Conservation (phyloP, 108 stramenopile species). For the Seminavis robusta region DNA sequence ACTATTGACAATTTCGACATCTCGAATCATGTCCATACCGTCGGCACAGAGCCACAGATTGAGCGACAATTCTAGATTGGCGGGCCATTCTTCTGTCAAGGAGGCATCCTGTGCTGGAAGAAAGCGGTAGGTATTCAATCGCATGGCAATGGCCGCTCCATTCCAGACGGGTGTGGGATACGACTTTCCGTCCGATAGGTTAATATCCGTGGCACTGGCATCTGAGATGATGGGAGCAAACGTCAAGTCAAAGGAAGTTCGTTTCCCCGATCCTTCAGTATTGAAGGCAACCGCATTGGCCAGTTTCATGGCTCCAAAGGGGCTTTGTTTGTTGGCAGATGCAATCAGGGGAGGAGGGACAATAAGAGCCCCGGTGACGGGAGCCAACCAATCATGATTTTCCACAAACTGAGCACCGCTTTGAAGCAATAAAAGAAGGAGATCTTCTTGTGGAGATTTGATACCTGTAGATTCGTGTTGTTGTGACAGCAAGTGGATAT, state of each 20-base stretch:
- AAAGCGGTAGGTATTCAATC: conserved; percentile 59
- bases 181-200: conserved; percentile 57
- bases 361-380: conserved; percentile 65
- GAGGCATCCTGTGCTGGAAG: conserved; percentile 56
- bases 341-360: conserved; percentile 39
- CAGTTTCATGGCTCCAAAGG: conserved; percentile 33
- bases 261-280: conserved; percentile 22
- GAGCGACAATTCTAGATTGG: conserved; percentile 71
- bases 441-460: conserved; percentile 64
- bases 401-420: conserved; percentile 40
- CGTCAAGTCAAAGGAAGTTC: conserved; percentile 25
- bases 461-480: conserved; percentile 64
- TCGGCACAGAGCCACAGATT: conserved; percentile 88
- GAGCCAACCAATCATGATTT: conserved; percentile 39
- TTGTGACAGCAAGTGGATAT: conserved; percentile 44
- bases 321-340: conserved; percentile 8
- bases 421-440: conserved; percentile 59
- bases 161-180: conserved; percentile 60
- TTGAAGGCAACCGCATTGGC: conserved; percentile 79
- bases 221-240: conserved; percentile 23
- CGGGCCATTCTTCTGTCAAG: conserved; percentile 44
- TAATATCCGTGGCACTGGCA: conserved; percentile 50
- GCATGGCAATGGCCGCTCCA: conserved; percentile 66
- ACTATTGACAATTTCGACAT: conserved; percentile 5
- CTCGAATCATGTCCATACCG: conserved; percentile 71